Base-by-base conservation (phyloP, 371 early-diverging fungal genomes). In the Nematocida sp. region DNA sequence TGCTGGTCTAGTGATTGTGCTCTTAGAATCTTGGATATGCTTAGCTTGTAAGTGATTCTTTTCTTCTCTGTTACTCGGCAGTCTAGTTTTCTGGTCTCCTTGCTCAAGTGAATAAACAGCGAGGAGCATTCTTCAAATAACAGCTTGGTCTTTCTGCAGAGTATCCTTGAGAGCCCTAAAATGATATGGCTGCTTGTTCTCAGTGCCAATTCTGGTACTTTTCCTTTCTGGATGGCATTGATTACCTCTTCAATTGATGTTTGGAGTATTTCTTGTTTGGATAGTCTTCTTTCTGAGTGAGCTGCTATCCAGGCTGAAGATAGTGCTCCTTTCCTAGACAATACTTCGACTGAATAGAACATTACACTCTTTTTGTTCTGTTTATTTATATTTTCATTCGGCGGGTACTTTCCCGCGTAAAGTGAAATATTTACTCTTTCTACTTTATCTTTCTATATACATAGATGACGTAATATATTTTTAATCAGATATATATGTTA, bases 221-320 rank as follows among this genome's bases (percentile, higher is more conserved):
- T 87, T 29, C 86, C 86, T 19, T 87, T 88, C 66, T 89, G 85
- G 65, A 94, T 93, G 25, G 89, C 89, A 46, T 88, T 89, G 2
- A 70, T 38, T 89, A 82, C 47, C n/a, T 52, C 32, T 31, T 54
- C 66, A 46, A 65, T 46, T 21, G 32, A 27, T 31, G 93, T 89
- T 66, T 91, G 90, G 35, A 92, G 81, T 58, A 93, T 88, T 84
- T 94, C 93, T 1, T 88, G 83, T 82, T 95, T 95, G 75, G 88
- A 89, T 49, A 96, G 85, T 86, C 94, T 94, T 77, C 88, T 87
- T 82, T 96, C 96, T 88, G 89, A 90, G 79, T 94, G 92, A 37
- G 94, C 91, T 19, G 96, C 96, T 27, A 96, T 87, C 96, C 96
- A 96, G 48, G 93, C 91, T 79, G 89, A 90, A 75, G 92, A 90